These are phyloP conservation scores for Porphyrellus sp. DNA, from an alignment of 1,284 basidiomycete genomes.

Conservation along the genomic window DNA sequence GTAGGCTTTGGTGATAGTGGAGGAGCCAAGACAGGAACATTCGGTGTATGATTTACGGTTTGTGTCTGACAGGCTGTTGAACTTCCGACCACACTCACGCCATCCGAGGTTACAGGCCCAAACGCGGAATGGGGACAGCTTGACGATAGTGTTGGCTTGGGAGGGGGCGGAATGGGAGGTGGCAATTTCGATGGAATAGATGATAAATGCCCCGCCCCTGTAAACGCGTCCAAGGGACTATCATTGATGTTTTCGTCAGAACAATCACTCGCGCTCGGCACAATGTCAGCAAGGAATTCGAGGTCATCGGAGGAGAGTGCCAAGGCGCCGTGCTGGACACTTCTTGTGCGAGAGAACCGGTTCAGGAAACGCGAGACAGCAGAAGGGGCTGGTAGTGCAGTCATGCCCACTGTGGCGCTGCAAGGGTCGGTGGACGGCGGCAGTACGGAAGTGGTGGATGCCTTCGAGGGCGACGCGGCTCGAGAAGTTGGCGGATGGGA, in stretches of 20 bases:
- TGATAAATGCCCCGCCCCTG: conserved; percentile 41
- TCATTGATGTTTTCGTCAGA: conserved; percentile 39
- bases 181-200: conserved; percentile 48
- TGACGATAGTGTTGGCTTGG: conserved; percentile 26
- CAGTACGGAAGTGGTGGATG: conserved; percentile 8
- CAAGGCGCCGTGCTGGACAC: conserved; percentile 47
- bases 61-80: conserved; percentile 1
- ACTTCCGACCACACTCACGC: not conserved
- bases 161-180: conserved; percentile 45
- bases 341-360: conserved; percentile 56
- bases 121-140: conserved; percentile 19
- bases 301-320: conserved; percentile 68
- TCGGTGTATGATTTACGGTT: not conserved
- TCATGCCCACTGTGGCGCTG: conserved; percentile 16
- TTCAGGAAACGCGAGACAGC: conserved; percentile 70
- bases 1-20: conserved; percentile 18
- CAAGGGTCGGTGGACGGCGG: conserved; percentile 13
- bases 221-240: conserved; percentile 36
- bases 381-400: conserved; percentile 42
- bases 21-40: conserved; percentile 15
- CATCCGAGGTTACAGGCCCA: conserved; percentile 6
- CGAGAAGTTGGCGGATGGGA: conserved; percentile 14
- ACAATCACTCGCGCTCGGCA: conserved; percentile 51
- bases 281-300: conserved; percentile 72
- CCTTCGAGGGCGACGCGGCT: conserved; percentile 27